Evolutionary conservation across 805 yeast genomes (phyloP), one percentile per base, ranked within the genome.

Genomic region (Yarrowia yakushimensis): DNA sequence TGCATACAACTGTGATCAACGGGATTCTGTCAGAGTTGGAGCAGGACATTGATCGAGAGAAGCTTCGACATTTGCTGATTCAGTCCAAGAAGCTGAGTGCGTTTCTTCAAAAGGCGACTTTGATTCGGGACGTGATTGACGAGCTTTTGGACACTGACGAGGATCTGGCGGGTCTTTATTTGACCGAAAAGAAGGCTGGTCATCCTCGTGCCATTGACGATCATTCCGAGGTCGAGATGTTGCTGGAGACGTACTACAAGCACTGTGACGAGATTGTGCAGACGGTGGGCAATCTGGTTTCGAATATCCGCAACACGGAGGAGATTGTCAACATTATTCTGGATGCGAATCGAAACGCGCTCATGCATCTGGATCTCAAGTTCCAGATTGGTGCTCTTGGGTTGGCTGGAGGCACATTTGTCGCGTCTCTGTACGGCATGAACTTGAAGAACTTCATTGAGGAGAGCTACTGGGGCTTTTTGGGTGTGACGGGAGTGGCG

Each of bases 341-440:
- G 62, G 97, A 92, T 73, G 90, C 97, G 2, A 90, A 90, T 70
- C 83, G 97, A 76, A 92, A 92, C 74, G 84, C 96, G 3, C 77
- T 92, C 65, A 90, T 92, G 96, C 79, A 92, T 63, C 85, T 87
- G 67, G 96, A 92, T 69, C 76, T 92, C 66, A 87, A 88, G 68
- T 84, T 91, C 15, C 84, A 96, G 0, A 87, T 92, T 25, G 89
- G 88, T 66, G 90, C 97, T 0, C 73, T 92, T 34, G 96, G 96
- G 0, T 82, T 89, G 69, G 88, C 96, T 0, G 87, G 89, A 22
- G 96, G 96, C 1, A 87, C 96, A 1, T 76, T 89, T 20, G 68
- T 90, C 1, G 96, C 97, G 1, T 96, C 96, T 8, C 85, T 91
- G 68, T 92, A 89, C 69, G 99, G 99, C 39, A 94, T 94, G 99